Evolutionary conservation across 2,329 filamentous ascomycete species (phyloP).

Genomic region (Clonostachys rhizophaga): DNA sequence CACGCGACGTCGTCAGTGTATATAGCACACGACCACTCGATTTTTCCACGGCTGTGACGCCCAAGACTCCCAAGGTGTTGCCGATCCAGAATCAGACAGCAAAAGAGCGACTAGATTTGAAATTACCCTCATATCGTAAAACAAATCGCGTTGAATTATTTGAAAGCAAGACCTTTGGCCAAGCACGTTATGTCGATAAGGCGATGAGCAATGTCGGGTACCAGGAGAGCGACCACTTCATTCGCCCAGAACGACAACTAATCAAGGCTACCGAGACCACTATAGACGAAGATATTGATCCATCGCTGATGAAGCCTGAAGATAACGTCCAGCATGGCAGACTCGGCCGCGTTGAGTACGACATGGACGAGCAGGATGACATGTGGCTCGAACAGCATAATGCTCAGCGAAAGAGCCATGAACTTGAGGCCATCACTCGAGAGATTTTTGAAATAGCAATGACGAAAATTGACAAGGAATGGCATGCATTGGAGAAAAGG

Average conservation of each 20-base stretch:
- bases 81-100: conserved; percentile 76
- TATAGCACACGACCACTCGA: conserved; percentile 45
- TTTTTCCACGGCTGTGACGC: conserved; percentile 24
- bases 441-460: conserved; percentile 97
- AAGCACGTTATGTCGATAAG: conserved; percentile 90
- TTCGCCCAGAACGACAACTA: conserved; percentile 69
- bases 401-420: conserved; percentile 64
- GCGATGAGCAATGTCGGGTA: conserved; percentile 95
- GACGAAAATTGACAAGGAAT: conserved; percentile 98
- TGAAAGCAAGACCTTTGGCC: conserved; percentile 80
- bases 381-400: conserved; percentile 92
- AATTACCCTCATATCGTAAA: conserved; percentile 68
- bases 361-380: conserved; percentile 99
- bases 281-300: conserved; percentile 54
- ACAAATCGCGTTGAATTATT: conserved; percentile 77
- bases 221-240: conserved; percentile 88
- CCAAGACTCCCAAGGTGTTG: conserved; percentile 60
- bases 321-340: conserved; percentile 23
- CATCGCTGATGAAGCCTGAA: conserved; percentile 17
- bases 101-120: conserved; percentile 74
- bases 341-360: conserved; percentile 89
- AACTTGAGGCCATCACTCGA: conserved; percentile 79
- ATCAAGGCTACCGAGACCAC: conserved; percentile 58
- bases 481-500: conserved; percentile 91
- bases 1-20: conserved; percentile 46